Conservation (phyloP, 2,329 filamentous ascomycete genomes). For the Knufia petricola region DNA sequence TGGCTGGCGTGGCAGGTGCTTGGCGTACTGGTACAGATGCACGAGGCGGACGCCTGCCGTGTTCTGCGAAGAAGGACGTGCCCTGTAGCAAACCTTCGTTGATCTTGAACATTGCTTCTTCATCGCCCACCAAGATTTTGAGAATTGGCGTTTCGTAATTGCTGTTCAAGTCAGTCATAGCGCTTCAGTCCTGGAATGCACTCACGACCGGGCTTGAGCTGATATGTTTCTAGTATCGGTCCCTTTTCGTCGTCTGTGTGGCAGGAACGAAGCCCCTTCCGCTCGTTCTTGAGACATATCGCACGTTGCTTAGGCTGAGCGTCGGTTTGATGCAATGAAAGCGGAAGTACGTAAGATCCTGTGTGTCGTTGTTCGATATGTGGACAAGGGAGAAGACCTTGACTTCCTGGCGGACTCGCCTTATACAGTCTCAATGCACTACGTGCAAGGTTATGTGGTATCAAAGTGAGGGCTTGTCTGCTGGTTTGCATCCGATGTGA, state of each 20-base stretch:
- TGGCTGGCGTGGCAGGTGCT: neutral
- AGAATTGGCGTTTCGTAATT: slow-evolving; percentile 11
- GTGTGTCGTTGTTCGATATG: no score
- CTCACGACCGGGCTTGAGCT: neutral
- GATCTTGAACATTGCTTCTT: slow-evolving; percentile 14
- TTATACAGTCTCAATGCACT: neutral
- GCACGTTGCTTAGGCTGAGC: neutral
- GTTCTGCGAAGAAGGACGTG: slow-evolving; percentile 19
- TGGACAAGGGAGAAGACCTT: neutral
- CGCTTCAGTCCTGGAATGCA: no score
- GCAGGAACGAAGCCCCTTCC: neutral
- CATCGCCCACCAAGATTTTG: slow-evolving; percentile 16
- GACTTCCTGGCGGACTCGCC: no score
- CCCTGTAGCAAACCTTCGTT: slow-evolving; percentile 11
- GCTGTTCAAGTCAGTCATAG: no score
- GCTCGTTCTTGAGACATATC: slow-evolving; percentile 2
- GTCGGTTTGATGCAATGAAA: neutral
- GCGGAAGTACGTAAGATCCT: no score
- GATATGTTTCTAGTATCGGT: neutral
- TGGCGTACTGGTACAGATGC: neutral
- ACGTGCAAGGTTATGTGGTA: neutral
- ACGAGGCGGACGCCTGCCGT: slow-evolving; percentile 9
- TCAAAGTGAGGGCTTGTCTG: slow-evolving; percentile 21
- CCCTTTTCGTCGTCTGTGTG: no score
- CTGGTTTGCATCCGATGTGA: slow-evolving; percentile 12